These are phyloP conservation scores for Hypomontagnella submonticulosa DNA, from an alignment of 495 filamentous ascomycete species.

Conservation along the genomic window DNA sequence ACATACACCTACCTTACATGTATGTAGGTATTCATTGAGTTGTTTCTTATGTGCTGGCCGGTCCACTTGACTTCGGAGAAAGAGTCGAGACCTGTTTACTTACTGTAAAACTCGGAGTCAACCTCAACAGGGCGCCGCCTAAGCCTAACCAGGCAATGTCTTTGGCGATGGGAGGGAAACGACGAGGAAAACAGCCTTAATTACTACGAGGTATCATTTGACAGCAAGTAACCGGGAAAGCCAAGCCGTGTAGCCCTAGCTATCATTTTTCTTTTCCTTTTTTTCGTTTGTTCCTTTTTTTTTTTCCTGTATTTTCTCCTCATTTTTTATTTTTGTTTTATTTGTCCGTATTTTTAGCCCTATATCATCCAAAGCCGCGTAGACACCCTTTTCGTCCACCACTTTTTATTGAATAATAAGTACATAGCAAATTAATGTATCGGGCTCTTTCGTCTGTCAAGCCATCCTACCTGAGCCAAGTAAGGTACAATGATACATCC, in stretches of 20 bases:
- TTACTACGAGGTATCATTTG: constrained; percentile 35
- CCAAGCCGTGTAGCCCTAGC: constrained; percentile 13
- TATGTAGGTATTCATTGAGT: constrained; percentile 29
- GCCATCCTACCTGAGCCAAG: constrained; percentile 17
- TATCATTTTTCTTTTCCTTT: constrained; percentile 16
- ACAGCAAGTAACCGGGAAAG: constrained; percentile 22
- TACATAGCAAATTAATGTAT: too few relatives aligned
- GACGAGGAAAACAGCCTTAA: constrained; percentile 36
- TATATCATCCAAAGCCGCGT: too few relatives aligned
- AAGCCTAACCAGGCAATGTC: constrained; percentile 35
- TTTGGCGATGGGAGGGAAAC: constrained; percentile 17
- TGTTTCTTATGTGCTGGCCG: constrained; percentile 42
- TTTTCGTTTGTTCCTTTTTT: neutral
- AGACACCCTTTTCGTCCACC: too few relatives aligned
- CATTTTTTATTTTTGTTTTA: constrained; percentile 16
- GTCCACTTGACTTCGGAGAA: constrained; percentile 38
- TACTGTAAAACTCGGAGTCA: constrained; percentile 26
- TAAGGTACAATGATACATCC: constrained; percentile 22
- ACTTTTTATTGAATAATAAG: too few relatives aligned
- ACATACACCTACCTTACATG: constrained; percentile 33
- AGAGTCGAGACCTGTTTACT: constrained; percentile 38
- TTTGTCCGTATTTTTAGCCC: neutral
- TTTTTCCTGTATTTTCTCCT: constrained; percentile 13
- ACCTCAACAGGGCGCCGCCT: constrained; percentile 15
- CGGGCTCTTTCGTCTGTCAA: constrained; percentile 12